A percentile compares a stretch with the other conserved stretches of the same genome.
Conservation (phyloP, 1,284 basidiomycete species). For the Naganishia cerealis region DNA sequence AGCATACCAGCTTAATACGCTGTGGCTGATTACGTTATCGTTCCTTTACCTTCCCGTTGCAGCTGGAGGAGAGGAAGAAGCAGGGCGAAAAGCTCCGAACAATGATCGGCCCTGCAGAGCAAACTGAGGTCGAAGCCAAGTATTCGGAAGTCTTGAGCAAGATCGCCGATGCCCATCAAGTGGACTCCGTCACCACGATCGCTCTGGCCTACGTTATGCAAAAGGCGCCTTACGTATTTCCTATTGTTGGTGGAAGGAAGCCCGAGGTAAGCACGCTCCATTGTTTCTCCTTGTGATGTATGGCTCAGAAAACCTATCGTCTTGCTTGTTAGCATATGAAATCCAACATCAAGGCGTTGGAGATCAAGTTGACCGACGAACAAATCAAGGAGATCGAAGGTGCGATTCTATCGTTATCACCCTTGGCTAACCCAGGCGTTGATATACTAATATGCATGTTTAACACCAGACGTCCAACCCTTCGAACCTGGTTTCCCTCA, state of each 20-base stretch:
- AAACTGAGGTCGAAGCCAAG: slow-evolving; percentile 41
- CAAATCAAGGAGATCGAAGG: slow-evolving; percentile 49
- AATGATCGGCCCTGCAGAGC: slow-evolving; percentile 31
- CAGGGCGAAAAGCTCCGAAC: slow-evolving; percentile 41
- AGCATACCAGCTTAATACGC: background rate
- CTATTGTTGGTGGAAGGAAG: slow-evolving; percentile 53
- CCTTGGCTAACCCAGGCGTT: too few relatives aligned
- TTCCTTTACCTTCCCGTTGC: background rate
- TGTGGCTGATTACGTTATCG: background rate
- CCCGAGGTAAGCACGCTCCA: slow-evolving; percentile 33
- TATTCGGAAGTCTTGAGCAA: slow-evolving; percentile 43
- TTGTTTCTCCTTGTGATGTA: too few relatives aligned
- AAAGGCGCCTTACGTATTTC: slow-evolving; percentile 44
- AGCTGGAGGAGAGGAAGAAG: slow-evolving; percentile 48
- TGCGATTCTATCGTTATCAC: background rate
- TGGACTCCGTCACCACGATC: slow-evolving; percentile 39
- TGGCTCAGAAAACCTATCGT: background rate
- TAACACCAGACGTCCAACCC: slow-evolving; percentile 18
- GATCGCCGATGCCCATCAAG: slow-evolving; percentile 55
- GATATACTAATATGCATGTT: too few relatives aligned
- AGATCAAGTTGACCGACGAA: slow-evolving; percentile 41
- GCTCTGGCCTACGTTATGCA: slow-evolving; percentile 35
- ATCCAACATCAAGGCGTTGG: slow-evolving; percentile 43
- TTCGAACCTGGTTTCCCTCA: slow-evolving; percentile 31
- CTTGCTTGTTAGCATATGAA: slow-evolving; percentile 37